Base-by-base conservation (phyloP, 768 basidiomycete species). In the Naganishia vaughanmartiniae region DNA sequence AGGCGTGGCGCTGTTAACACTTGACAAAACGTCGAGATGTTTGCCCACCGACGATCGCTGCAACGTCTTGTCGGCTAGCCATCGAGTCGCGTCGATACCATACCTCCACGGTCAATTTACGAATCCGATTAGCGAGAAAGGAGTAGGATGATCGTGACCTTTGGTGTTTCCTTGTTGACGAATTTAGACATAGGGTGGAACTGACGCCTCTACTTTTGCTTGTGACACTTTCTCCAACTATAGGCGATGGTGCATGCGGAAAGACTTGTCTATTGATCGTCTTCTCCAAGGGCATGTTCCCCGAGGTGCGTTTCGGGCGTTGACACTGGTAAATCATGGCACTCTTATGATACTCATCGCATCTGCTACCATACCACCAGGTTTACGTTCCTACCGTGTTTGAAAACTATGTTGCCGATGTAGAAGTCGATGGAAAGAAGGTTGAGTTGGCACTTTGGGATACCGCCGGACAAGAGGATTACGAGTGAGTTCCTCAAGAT, bases 401-500 rank as follows among this genome's bases (percentile, higher is more conserved):
- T 65, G 80, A 81, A 55, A 81, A 80, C 73, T 71, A 77, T 21
- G 71, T 79, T 45, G 63, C 74, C 74, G 67, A 74, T 80, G 53
- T 79, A 79, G 12, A 78, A 78, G 19, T 79, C 78, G 24, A 72
- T 71, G 36, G 80, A 80, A 81, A 80, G 63, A 76, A 73, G 33
- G 76, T 81, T 58, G 79, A 79, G 54, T 60, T 81, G 12, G 77
- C 79, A 11, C 85, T 99, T 69, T 99, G 96, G 96, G 96, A 99
- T 86, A 99, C 96, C n/a, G 96, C 96, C 42, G 96, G 96, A 75
- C 96, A 99, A 83, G 96, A 99, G 83, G 95, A 99, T 84, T 99
- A 81, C 65, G 81, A 82, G 60, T 63, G 42, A 42, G 60, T 63
- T 10, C 28, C 15, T n/a, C 21, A 33, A 6, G 15, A 19, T 31